Evolutionary conservation across 139 green algal species (phyloP).

Genomic region (Asterochloris sp.): DNA sequence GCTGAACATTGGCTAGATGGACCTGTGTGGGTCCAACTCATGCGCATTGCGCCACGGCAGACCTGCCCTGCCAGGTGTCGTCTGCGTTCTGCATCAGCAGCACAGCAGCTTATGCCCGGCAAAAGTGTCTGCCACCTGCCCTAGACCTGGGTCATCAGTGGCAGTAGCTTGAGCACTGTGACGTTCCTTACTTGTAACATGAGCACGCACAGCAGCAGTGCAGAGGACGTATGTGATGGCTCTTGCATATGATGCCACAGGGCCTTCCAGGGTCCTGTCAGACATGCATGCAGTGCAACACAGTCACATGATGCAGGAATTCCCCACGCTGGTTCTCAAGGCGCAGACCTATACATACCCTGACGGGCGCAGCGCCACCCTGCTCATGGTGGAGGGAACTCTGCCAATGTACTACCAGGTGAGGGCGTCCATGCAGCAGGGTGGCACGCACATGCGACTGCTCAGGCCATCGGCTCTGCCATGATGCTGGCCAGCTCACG

Average conservation of each 20-base stretch:
- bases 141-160: not conserved
- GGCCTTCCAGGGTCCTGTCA: too few species aligned
- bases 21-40: too few species aligned
- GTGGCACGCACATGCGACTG: not conserved
- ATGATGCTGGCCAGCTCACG: not conserved
- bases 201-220: too few species aligned
- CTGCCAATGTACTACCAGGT: slow-evolving; percentile 84
- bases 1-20: too few species aligned
- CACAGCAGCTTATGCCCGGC: not conserved
- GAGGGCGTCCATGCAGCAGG: not conserved
- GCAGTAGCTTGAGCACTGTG: not conserved
- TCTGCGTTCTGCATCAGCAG: not conserved
- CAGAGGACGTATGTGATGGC: too few species aligned
- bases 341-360: slow-evolving; percentile 48
- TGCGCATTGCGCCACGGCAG: too few species aligned
- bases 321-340: slow-evolving; percentile 53
- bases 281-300: not conserved
- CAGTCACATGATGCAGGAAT: slow-evolving; percentile 44
- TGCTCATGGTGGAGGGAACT: slow-evolving; percentile 82
- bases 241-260: too few species aligned
- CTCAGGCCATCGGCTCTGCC: too few species aligned
- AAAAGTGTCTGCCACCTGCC: not conserved
- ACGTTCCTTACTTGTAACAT: not conserved
- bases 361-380: slow-evolving; percentile 52
- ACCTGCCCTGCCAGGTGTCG: too few species aligned